These are phyloP conservation scores for Cryptococcus deneoformans DNA, from an alignment of 1,284 basidiomycete genomes.

Conservation along the genomic window DNA sequence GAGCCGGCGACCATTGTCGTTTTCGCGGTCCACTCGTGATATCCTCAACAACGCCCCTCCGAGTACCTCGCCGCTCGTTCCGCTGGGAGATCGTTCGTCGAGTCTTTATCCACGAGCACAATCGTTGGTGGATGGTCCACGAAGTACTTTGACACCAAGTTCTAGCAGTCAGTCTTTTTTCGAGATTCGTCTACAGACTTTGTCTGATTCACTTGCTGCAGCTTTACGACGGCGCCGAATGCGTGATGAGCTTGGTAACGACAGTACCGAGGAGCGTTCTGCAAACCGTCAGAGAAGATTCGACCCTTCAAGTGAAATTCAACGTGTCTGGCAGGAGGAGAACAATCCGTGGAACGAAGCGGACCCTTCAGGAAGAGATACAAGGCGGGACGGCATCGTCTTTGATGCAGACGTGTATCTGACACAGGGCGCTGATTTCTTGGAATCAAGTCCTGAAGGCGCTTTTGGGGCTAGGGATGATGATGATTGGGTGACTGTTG, in stretches of 20 bases:
- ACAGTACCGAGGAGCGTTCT: neutral
- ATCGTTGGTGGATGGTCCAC: neutral
- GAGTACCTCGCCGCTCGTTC: neutral
- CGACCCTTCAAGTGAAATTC: neutral
- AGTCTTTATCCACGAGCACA: no score
- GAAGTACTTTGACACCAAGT: neutral
- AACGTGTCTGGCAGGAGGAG: neutral
- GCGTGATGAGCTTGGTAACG: neutral
- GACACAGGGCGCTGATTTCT: no score
- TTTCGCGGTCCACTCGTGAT: neutral
- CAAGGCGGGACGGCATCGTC: conserved; percentile 18
- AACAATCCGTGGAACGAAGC: neutral
- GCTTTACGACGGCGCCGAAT: neutral
- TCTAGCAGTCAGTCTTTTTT: neutral
- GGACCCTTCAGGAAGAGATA: conserved; percentile 8
- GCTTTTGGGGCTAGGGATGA: neutral
- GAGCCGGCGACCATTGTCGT: neutral
- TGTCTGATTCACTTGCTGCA: neutral
- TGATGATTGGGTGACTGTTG: neutral
- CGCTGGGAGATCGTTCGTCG: neutral
- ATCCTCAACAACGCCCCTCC: neutral
- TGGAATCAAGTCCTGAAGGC: neutral
- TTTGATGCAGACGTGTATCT: conserved; percentile 5
- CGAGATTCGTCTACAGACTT: neutral
- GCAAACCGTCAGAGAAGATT: neutral